Conservation (phyloP, 2,329 filamentous ascomycete species). For the Aspergillus tanneri region DNA sequence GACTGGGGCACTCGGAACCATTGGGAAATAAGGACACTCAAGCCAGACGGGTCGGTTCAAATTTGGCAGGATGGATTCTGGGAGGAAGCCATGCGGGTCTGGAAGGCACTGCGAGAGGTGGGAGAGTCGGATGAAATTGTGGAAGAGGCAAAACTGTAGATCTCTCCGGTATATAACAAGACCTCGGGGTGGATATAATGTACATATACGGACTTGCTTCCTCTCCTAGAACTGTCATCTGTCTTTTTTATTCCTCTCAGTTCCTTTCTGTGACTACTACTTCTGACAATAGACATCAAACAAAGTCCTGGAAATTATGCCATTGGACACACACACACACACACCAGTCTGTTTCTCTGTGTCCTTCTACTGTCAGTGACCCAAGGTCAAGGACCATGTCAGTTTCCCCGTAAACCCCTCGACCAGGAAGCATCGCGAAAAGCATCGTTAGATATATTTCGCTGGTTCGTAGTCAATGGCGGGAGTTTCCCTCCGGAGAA, state of each 20-base stretch:
- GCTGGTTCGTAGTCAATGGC: conserved; percentile 19
- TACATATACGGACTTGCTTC: neutral
- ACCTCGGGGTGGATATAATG: neutral
- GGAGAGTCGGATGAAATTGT: conserved; percentile 9
- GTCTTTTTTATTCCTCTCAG: too few species aligned
- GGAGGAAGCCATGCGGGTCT: conserved; percentile 50
- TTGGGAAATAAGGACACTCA: conserved; percentile 47
- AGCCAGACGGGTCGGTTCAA: conserved; percentile 46
- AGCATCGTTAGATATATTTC: conserved; percentile 20
- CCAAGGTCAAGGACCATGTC: too few species aligned
- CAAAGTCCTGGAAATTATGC: too few species aligned
- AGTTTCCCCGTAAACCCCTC: too few species aligned
- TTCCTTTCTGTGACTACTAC: too few species aligned
- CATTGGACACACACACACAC: too few species aligned
- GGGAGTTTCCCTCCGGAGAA: conserved; percentile 15
- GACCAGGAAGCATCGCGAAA: conserved; percentile 17
- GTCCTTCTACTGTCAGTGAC: too few species aligned
- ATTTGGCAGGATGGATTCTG: conserved; percentile 49
- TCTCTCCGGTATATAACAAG: neutral
- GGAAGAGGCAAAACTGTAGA: conserved; percentile 15
- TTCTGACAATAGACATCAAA: too few species aligned
- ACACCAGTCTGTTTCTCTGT: too few species aligned
- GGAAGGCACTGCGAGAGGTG: conserved; percentile 38
- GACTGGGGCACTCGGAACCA: conserved; percentile 29
- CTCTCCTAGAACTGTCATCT: neutral